Conservation (phyloP, 139 green algal genomes). For the Chlorella vulgaris region DNA sequence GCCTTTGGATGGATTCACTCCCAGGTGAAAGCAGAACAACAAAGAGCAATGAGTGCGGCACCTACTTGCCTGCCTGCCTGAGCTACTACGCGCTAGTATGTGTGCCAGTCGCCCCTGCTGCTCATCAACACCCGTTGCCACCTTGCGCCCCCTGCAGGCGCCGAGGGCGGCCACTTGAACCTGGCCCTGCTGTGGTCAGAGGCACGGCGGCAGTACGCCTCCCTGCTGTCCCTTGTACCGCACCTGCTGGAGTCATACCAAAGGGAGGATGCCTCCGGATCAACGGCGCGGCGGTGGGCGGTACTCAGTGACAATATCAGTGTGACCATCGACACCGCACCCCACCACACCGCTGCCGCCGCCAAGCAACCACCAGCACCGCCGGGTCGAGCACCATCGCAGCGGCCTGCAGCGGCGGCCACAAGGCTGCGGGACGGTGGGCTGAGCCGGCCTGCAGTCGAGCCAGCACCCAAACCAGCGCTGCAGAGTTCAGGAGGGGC, state of each 20-base stretch:
- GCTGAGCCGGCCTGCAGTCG: no score
- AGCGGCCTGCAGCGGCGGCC: neutral
- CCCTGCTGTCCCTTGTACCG: constrained; percentile 29
- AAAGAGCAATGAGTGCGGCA: no score
- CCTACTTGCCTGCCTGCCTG: no score
- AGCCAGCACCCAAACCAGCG: no score
- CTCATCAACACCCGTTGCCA: no score
- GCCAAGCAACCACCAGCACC: neutral
- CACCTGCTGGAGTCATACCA: constrained; percentile 36
- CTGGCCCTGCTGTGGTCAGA: neutral
- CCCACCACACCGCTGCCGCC: neutral
- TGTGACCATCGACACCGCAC: constrained; percentile 11
- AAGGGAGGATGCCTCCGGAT: constrained; percentile 7
- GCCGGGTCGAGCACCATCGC: neutral
- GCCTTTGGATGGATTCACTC: neutral
- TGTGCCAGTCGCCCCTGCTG: no score
- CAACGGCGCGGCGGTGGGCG: constrained; percentile 16
- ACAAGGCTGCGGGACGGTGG: no score
- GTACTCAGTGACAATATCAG: constrained; percentile 26
- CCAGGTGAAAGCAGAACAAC: no score
- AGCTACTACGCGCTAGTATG: no score
- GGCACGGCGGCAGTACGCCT: neutral
- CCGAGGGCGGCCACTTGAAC: neutral
- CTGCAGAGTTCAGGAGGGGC: neutral
- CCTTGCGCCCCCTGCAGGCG: neutral